Evolutionary conservation across 306 rosid species (phyloP).

Genomic region (Rosa multiflora): DNA sequence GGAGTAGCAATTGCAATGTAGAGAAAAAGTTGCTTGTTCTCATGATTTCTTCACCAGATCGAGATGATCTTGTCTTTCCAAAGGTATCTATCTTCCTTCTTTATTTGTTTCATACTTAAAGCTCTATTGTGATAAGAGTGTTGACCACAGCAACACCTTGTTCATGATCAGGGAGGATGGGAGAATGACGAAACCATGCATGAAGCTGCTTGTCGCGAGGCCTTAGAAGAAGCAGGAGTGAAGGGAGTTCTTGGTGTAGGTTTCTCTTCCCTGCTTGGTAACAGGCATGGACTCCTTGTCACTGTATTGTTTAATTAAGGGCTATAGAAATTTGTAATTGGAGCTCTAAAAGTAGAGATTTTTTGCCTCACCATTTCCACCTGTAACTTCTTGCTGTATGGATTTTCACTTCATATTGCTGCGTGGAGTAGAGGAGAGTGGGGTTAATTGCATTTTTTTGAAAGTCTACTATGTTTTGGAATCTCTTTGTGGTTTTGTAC

Average conservation of each 20-base stretch:
- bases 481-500: not conserved
- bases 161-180: slow-evolving; percentile 43
- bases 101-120: not conserved
- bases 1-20: slow-evolving; percentile 9
- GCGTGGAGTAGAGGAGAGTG: not conserved
- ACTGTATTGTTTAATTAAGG: not conserved
- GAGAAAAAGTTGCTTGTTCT: slow-evolving; percentile 35
- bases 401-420: slow-evolving; percentile 1
- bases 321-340: slow-evolving; percentile 11
- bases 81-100: slow-evolving; percentile 27
- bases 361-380: slow-evolving; percentile 6
- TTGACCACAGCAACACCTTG: not conserved
- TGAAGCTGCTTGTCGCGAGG: slow-evolving; percentile 42
- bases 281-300: slow-evolving; percentile 23
- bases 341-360: not conserved
- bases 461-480: not conserved
- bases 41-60: slow-evolving; percentile 39
- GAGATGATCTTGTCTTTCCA: slow-evolving; percentile 41
- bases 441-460: not conserved
- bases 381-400: not conserved
- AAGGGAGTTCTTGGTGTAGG: slow-evolving; percentile 34
- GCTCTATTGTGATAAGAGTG: not conserved
- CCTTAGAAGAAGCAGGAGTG: slow-evolving; percentile 42
- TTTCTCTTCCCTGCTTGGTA: slow-evolving; percentile 22
- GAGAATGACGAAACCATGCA: slow-evolving; percentile 33